These are phyloP conservation scores for Lophium mytilinum DNA, from an alignment of 495 filamentous ascomycete genomes.

Conservation along the genomic window DNA sequence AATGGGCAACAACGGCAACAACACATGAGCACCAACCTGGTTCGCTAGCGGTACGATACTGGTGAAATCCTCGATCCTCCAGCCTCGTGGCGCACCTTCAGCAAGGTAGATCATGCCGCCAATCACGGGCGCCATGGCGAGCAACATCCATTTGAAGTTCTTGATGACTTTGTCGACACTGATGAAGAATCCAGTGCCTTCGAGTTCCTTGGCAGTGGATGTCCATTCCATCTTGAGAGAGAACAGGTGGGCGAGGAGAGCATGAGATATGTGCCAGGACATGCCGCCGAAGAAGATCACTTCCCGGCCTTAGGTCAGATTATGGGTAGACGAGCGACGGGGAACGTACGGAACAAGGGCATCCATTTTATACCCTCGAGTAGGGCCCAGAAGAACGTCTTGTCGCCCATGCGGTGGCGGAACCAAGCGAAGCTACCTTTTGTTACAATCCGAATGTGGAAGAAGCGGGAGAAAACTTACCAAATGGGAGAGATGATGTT, in stretches of 20 bases:
- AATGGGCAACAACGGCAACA: constrained; percentile 1
- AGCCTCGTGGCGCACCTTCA: constrained; percentile 21
- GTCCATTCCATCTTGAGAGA: constrained; percentile 65
- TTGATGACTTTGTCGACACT: constrained; percentile 23
- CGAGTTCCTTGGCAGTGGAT: constrained; percentile 53
- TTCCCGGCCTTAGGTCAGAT: not conserved
- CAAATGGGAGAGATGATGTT: constrained; percentile 55
- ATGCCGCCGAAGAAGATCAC: constrained; percentile 59
- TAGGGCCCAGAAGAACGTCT: constrained; percentile 34
- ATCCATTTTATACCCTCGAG: constrained; percentile 66
- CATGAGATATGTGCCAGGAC: constrained; percentile 57
- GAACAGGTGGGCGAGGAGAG: constrained; percentile 58
- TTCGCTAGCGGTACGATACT: constrained; percentile 30
- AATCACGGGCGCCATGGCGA: constrained; percentile 12
- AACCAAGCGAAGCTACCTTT: constrained; percentile 47
- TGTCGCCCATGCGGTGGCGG: constrained; percentile 54
- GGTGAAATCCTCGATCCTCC: constrained; percentile 27
- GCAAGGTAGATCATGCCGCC: constrained; percentile 30
- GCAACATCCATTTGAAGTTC: constrained; percentile 26
- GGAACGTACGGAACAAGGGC: constrained; percentile 40
- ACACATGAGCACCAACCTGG: constrained; percentile 17
- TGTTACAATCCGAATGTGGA: too few relatives aligned
- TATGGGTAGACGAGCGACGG: not conserved
- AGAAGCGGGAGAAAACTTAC: too few relatives aligned
- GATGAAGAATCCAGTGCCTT: constrained; percentile 21